Evolutionary conservation across 495 filamentous ascomycete species (phyloP).

Genomic region (Penicillium pulvis): DNA sequence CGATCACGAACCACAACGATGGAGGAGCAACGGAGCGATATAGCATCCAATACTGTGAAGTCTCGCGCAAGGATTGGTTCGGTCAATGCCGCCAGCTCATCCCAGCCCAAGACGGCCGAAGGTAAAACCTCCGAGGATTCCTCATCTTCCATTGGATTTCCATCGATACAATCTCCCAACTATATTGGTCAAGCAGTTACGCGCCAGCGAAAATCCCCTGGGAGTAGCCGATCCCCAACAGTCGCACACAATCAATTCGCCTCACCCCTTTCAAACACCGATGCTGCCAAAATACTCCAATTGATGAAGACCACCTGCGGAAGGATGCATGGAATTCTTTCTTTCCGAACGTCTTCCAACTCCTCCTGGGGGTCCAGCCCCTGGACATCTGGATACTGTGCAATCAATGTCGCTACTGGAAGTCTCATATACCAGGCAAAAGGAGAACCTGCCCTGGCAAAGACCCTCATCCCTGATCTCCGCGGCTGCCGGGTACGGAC

Average conservation of each 20-base stretch:
- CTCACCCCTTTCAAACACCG: conserved; percentile 54
- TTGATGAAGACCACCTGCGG: conserved; percentile 61
- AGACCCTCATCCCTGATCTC: conserved; percentile 74
- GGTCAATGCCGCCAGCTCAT: conserved; percentile 39
- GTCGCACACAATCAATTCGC: conserved; percentile 46
- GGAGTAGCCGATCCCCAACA: conserved; percentile 31
- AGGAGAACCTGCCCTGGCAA: conserved; percentile 56
- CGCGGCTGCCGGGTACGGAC: conserved; percentile 82
- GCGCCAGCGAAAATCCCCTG: conserved; percentile 48
- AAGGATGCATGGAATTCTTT: conserved; percentile 56
- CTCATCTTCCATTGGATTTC: conserved; percentile 50
- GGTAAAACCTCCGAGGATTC: conserved; percentile 27
- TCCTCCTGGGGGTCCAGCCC: conserved; percentile 50
- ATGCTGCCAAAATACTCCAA: conserved; percentile 54
- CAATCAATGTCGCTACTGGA: conserved; percentile 57
- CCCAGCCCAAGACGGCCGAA: conserved; percentile 32
- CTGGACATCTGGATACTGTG: conserved; percentile 60
- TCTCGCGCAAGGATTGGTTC: conserved; percentile 48
- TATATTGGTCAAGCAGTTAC: conserved; percentile 32
- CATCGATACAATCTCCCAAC: conserved; percentile 51
- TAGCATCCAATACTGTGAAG: conserved; percentile 39
- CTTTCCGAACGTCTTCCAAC: conserved; percentile 57
- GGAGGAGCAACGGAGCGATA: conserved; percentile 50
- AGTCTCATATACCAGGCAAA: conserved; percentile 60
- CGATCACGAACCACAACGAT: conserved; percentile 53